Conservation (phyloP, 495 filamentous ascomycete genomes). For the Xylaria telfairii region DNA sequence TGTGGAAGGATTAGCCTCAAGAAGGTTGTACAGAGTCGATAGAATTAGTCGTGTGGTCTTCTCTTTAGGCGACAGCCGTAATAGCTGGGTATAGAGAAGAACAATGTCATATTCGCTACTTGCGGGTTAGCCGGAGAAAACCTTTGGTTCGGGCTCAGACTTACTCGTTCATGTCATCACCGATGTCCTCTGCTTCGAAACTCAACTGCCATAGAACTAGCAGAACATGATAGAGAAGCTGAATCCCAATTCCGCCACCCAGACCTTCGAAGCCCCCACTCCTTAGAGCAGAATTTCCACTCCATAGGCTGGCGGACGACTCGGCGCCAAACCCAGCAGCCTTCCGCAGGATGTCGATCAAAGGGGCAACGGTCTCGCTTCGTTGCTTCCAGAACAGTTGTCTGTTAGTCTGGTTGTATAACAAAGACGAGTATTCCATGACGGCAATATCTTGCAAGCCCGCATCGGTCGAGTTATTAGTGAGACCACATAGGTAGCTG, state of each 20-base stretch:
- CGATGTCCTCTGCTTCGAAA: constrained; percentile 84
- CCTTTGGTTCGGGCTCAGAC: constrained; percentile 31
- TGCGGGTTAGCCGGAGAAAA: constrained; percentile 26
- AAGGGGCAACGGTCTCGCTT: constrained; percentile 78
- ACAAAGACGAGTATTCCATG: constrained; percentile 84
- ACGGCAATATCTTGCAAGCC: constrained; percentile 96
- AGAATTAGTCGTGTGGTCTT: constrained; percentile 94
- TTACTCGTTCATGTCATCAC: constrained; percentile 86
- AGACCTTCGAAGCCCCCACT: constrained; percentile 66
- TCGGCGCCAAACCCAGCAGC: constrained; percentile 73
- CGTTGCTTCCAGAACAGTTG: constrained; percentile 87
- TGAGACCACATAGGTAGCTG: constrained; percentile 80
- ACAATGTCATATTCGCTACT: constrained; percentile 88
- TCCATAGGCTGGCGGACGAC: constrained; percentile 70
- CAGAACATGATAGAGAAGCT: constrained; percentile 93
- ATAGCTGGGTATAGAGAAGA: constrained; percentile 85
- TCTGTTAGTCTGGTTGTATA: constrained; percentile 76
- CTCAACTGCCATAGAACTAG: constrained; percentile 94
- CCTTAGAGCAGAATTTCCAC: constrained; percentile 58
- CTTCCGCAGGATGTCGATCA: constrained; percentile 80
- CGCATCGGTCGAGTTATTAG: constrained; percentile 78
- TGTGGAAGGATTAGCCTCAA: constrained; percentile 73
- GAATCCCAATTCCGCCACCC: constrained; percentile 84
- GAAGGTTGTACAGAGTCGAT: constrained; percentile 86
- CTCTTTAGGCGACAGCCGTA: constrained; percentile 93